A percentile compares a stretch with the other conserved stretches of the same genome.
These are phyloP conservation scores for Serendipita sp. DNA, from an alignment of 768 basidiomycete genomes.

Conservation along the genomic window DNA sequence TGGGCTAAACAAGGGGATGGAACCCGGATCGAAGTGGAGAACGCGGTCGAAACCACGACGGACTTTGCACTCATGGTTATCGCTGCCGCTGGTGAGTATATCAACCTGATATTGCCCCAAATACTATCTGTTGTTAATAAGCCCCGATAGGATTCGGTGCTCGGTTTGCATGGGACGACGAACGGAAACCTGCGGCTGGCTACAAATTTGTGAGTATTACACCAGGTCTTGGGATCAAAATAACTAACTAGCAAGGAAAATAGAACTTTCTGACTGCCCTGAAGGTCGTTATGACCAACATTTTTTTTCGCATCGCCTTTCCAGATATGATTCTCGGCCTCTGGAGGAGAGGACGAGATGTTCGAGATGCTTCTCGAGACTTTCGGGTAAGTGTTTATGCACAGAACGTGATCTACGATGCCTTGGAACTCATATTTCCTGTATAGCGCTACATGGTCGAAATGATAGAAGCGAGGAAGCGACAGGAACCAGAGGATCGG, in stretches of 20 bases:
- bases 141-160: not conserved
- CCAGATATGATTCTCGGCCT: not conserved
- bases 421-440: not conserved
- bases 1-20: not conserved
- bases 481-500: not conserved
- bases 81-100: slow-evolving; percentile 19
- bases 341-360: not conserved
- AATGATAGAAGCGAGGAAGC: not conserved
- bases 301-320: not conserved
- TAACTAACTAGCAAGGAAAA: not conserved
- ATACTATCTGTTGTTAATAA: too few species aligned
- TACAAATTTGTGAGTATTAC: not conserved
- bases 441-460: not conserved
- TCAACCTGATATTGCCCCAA: too few species aligned
- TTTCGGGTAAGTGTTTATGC: not conserved
- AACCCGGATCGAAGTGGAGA: not conserved
- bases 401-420: not conserved
- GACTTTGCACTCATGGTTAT: slow-evolving; percentile 15
- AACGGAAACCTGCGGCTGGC: not conserved
- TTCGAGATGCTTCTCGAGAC: not conserved
- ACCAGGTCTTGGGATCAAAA: too few species aligned
- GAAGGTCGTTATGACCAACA: not conserved
- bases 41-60: not conserved
- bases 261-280: not conserved
- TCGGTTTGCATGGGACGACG: not conserved